Evolutionary conservation across 805 yeast genomes (phyloP), one percentile per base, ranked within the genome.

Genomic region (Jamesozyma piceae): DNA sequence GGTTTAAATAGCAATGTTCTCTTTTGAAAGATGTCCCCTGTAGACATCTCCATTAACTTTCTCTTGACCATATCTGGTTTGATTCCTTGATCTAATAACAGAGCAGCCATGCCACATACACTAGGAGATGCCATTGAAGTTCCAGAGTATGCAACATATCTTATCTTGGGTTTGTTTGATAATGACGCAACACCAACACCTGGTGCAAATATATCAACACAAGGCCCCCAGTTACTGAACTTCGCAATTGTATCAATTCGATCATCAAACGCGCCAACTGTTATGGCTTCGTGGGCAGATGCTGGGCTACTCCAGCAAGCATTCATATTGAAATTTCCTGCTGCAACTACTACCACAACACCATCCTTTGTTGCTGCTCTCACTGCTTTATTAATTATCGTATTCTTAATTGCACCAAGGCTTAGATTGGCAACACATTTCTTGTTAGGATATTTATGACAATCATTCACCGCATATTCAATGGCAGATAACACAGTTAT

Each of bases 181-280:
- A 81, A 67, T 42, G 89, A 80, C 22, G 68, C 65, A 2, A 87
- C 80, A 14, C 67, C 65, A 0, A 79, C 80, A 0, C 97, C 97
- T 38, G 90, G 76, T 0, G 96, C 87, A 63, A 84, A 82, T 1
- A 86, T 69, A 55, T 86, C 87, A 6, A 89, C 94, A 61, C 97
- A 90, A n/a, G 70, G 67, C 0, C 97, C 97, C 88, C 89, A 85
- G 57, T 90, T 89, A n/a, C 92, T 75, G 53, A 90, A 89, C 11
- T 72, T 55, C 0, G 97, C 94, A 29, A 88, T 68, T 2, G 68
- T 52, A 52, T 86, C 95, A 5, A 70, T 71, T 17, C 72, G 57
- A 56, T 85, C 95, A 54, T 87, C 90, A 39, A 88, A 77, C 3
- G 96, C 95, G 1, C 96, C 97, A 8, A 89, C 94, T 0, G 95